A percentile compares a stretch with the other conserved stretches of the same genome.
Conservation (phyloP, 1,284 basidiomycete species). For the Malassezia obtusa region DNA sequence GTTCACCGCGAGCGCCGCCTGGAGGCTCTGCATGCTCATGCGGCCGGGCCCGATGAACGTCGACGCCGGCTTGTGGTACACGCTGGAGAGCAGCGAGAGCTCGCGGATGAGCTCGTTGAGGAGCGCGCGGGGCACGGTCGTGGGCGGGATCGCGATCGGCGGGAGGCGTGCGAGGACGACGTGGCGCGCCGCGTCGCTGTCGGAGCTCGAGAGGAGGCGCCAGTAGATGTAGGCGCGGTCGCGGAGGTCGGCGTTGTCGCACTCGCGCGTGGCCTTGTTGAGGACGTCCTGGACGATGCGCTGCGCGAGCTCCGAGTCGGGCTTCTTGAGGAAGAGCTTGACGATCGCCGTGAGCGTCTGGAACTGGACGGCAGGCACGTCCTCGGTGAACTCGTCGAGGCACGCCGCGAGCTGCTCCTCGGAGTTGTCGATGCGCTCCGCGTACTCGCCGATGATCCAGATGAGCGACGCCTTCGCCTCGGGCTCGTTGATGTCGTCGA, state of each 20-base stretch:
- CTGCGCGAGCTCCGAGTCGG: conserved; percentile 66
- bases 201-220: conserved; percentile 73
- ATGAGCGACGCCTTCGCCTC: conserved; percentile 96
- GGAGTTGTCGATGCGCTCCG: conserved; percentile 90
- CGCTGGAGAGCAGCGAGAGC: conserved; percentile 68
- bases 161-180: conserved; percentile 84
- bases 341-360: conserved; percentile 92
- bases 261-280: conserved; percentile 88
- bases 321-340: conserved; percentile 89
- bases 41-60: conserved; percentile 50
- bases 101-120: conserved; percentile 71
- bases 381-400: conserved; percentile 83
- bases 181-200: conserved; percentile 79
- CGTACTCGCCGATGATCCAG: conserved; percentile 98
- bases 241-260: conserved; percentile 91
- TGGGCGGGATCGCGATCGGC: conserved; percentile 81
- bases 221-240: conserved; percentile 95
- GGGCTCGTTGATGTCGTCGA: conserved; percentile 93
- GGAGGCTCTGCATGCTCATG: conserved; percentile 34
- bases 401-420: conserved; percentile 83
- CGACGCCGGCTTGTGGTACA: conserved; percentile 82
- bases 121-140: conserved; percentile 78
- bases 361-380: conserved; percentile 87
- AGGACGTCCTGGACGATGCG: conserved; percentile 78
- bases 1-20: conserved; percentile 5